Conservation (phyloP, 306 rosid species). For the Astragalus glycyphyllos region DNA sequence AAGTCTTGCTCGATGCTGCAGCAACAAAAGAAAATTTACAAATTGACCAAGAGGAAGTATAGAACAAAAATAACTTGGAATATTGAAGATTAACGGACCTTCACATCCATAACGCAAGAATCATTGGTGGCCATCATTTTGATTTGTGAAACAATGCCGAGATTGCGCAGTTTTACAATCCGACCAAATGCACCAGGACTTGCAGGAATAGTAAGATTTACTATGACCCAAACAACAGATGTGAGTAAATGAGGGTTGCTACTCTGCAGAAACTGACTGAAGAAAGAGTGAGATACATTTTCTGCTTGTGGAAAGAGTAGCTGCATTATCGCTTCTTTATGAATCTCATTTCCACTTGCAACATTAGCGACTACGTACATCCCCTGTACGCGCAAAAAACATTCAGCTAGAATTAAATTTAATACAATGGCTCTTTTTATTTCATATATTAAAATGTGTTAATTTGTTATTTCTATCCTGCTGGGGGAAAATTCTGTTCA, state of each 20-base stretch:
- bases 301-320: conserved; percentile 61
- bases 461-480: conserved; percentile 8
- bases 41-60: conserved; percentile 21
- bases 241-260: conserved; percentile 63
- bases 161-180: conserved; percentile 57
- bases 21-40: conserved; percentile 42
- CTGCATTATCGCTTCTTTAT: conserved; percentile 77
- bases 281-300: conserved; percentile 55
- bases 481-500: neutral
- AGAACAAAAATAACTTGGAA: conserved; percentile 13
- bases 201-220: conserved; percentile 74
- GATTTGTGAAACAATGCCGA: conserved; percentile 75
- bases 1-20: conserved; percentile 75
- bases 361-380: conserved; percentile 75
- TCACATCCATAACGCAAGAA: conserved; percentile 67
- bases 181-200: conserved; percentile 64
- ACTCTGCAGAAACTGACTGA: conserved; percentile 68
- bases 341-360: conserved; percentile 82
- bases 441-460: neutral
- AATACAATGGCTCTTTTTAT: conserved; percentile 4
- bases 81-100: conserved; percentile 53
- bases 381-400: conserved; percentile 53
- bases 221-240: conserved; percentile 71
- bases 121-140: conserved; percentile 75
- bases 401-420: conserved; percentile 19